Percentiles rank a stretch among this genome's conserved stretches.
Evolutionary conservation across 495 filamentous ascomycete species (phyloP).

Genomic region (Penicillium waksmanii): DNA sequence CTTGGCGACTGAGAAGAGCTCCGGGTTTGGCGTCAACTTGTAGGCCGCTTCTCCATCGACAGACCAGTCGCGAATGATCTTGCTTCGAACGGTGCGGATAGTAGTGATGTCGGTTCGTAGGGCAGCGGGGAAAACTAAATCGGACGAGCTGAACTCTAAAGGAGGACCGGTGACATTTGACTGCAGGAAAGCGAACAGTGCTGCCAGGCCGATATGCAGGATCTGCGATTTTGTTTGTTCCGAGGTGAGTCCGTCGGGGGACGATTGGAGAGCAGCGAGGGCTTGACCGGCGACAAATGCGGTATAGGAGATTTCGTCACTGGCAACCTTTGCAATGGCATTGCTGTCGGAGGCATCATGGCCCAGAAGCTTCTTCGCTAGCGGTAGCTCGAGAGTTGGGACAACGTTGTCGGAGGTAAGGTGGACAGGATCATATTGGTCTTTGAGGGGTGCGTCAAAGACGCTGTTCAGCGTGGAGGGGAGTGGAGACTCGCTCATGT

Average conservation of each 20-base stretch:
- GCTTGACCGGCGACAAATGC: slow-evolving; percentile 38
- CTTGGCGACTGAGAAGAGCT: slow-evolving; percentile 79
- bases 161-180: slow-evolving; percentile 90
- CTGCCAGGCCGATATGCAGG: slow-evolving; percentile 66
- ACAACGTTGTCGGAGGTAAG: slow-evolving; percentile 40
- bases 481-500: slow-evolving; percentile 36
- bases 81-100: slow-evolving; percentile 44
- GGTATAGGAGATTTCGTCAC: slow-evolving; percentile 42
- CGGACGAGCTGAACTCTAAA: slow-evolving; percentile 57
- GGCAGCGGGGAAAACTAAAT: slow-evolving; percentile 56
- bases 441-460: slow-evolving; percentile 37
- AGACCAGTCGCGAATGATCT: slow-evolving; percentile 65
- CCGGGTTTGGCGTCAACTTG: slow-evolving; percentile 76
- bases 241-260: slow-evolving; percentile 28
- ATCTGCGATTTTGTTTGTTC: slow-evolving; percentile 47
- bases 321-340: slow-evolving; percentile 29
- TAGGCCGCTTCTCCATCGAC: slow-evolving; percentile 88
- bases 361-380: slow-evolving; percentile 43
- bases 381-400: slow-evolving; percentile 41
- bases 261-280: slow-evolving; percentile 29
- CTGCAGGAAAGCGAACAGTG: slow-evolving; percentile 85
- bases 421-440: slow-evolving; percentile 42
- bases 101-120: slow-evolving; percentile 32
- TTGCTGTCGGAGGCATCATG: slow-evolving; percentile 30
- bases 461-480: slow-evolving; percentile 40